Base-by-base conservation (phyloP, 208 protist species). In the Strigomonas culicis region DNA sequence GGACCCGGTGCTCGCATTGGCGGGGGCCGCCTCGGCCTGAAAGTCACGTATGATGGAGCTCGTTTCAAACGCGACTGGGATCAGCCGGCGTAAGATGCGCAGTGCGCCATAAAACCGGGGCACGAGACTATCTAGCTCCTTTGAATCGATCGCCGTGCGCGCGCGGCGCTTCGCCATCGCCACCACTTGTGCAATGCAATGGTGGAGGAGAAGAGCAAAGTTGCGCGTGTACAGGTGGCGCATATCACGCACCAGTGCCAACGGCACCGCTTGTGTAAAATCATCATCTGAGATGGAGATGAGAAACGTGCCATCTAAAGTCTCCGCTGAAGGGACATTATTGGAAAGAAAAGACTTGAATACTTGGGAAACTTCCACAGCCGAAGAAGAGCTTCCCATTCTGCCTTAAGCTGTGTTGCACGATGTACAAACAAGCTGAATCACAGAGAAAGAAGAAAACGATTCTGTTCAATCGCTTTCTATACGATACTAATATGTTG, bases 151-250 rank as follows among this genome's bases (percentile, higher is more conserved):
- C 50, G 58, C 60, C 22, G 59, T 43, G 0, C 43, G 13, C 19
- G 34, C 28, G 22, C 43, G 47, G 34, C 30, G 57, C 50, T 71
- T 65, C 21, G 72, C 72, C 58, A 87, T 64, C 0, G 68, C 52
- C 24, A 77, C 70, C 27, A 95, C 36, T 52, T 79, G 71, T 43
- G 64, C 70, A 60, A 95, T 89, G 61, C 84, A 92, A 17, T 73
- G 68, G 61, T 92, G 77, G 0, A 95, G 70, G 21, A 93, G 50
- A 21, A 74, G 31, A 11, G 90, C 84, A 75, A 95, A 95, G 65
- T 88, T 91, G 30, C 59, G 75, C 11, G 90, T 95, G 74, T 92
- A 77, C 31, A 70, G 77, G 51, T 95, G 90, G n/a, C 90, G 77
- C 60, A 95, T 68, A 46, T 60, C 69, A 22, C 86, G 83, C 36